These are phyloP conservation scores for Musa troglodytarum DNA, from an alignment of 176 grass and related monocot genomes.

Conservation along the genomic window DNA sequence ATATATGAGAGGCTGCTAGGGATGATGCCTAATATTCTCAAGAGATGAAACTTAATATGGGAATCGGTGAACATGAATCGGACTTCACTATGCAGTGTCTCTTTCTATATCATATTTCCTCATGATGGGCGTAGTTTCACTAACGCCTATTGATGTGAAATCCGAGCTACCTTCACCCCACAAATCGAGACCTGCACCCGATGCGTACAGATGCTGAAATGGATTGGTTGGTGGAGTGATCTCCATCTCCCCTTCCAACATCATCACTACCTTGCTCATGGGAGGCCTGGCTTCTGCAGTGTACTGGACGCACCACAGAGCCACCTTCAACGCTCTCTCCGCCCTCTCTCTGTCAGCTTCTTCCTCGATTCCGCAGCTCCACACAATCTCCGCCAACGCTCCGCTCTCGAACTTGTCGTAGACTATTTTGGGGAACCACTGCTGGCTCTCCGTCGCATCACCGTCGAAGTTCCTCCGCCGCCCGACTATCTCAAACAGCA, in stretches of 20 bases:
- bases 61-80: too few species aligned
- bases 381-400: background rate
- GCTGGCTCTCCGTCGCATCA: background rate
- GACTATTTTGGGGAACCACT: background rate
- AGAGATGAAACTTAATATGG: too few species aligned
- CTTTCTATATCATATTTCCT: too few species aligned
- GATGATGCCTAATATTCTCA: too few species aligned
- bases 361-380: background rate
- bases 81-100: too few species aligned
- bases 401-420: background rate
- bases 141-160: too few species aligned
- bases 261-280: background rate
- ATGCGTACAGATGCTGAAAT: background rate
- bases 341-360: background rate
- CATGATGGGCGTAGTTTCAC: too few species aligned
- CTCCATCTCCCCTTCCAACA: background rate
- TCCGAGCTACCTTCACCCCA: too few species aligned
- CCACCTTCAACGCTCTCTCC: background rate
- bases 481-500: slow-evolving; percentile 10
- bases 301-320: slow-evolving; percentile 8
- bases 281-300: background rate
- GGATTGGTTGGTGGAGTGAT: background rate
- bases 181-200: background rate
- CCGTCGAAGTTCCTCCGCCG: background rate
- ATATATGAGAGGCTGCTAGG: too few species aligned